These are phyloP conservation scores for Nemophila menziesii DNA, from an alignment of 257 asterid genomes.

Conservation along the genomic window DNA sequence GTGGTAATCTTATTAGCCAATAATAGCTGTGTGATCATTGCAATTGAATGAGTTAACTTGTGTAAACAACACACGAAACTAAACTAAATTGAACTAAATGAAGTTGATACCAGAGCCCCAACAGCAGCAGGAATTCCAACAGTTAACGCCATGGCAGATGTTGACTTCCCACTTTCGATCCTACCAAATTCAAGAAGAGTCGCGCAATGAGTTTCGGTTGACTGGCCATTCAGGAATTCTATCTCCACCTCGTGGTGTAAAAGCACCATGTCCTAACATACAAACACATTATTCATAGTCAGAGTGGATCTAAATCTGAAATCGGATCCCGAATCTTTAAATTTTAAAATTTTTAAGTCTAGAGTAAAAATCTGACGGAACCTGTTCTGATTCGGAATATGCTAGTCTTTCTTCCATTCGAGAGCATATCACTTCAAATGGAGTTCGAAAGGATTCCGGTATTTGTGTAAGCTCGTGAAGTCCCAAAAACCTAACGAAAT, in stretches of 20 bases:
- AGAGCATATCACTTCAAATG: slow-evolving; percentile 64
- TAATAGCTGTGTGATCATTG: slow-evolving; percentile 44
- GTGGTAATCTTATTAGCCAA: slow-evolving; percentile 45
- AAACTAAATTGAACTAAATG: slow-evolving; percentile 8
- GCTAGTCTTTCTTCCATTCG: slow-evolving; percentile 76
- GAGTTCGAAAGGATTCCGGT: slow-evolving; percentile 46
- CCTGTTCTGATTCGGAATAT: slow-evolving; percentile 62
- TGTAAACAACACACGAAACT: background rate
- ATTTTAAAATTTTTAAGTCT: too few species aligned
- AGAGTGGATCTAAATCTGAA: background rate
- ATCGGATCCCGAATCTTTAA: too few species aligned
- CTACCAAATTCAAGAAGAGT: slow-evolving; percentile 76
- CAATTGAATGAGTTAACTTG: background rate
- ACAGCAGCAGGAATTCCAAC: slow-evolving; percentile 95
- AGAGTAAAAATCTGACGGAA: slow-evolving; percentile 8
- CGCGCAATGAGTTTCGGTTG: slow-evolving; percentile 49
- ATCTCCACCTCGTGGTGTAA: slow-evolving; percentile 86
- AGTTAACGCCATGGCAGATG: slow-evolving; percentile 83
- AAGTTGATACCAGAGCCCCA: slow-evolving; percentile 74
- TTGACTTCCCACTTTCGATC: slow-evolving; percentile 30
- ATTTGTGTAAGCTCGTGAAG: slow-evolving; percentile 56
- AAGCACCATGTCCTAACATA: slow-evolving; percentile 76
- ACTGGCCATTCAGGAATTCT: slow-evolving; percentile 48
- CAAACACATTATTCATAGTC: slow-evolving; percentile 1
- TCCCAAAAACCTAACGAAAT: slow-evolving; percentile 50